A percentile compares a stretch with the other conserved stretches of the same genome.
phyloP scores from a whole-genome alignment of 371 early-diverging fungal genomes.

The Rhizomucor pusillus region DNA sequence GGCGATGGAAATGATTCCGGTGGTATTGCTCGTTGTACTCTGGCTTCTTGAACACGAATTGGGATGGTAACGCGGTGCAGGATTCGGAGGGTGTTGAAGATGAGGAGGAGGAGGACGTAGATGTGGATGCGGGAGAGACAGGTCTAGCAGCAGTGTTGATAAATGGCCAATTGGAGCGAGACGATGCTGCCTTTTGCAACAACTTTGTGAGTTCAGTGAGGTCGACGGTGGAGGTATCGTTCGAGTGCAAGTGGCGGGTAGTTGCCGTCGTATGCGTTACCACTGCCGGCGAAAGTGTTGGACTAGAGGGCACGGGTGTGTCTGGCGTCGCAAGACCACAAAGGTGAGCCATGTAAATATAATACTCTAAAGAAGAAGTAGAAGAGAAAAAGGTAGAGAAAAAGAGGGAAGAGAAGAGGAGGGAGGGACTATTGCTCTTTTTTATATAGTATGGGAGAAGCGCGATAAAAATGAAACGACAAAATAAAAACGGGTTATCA shows the following conservation, averaged over 20 bases:
- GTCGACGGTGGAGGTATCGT: conserved; percentile 25
- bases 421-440: background rate
- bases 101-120: conserved; percentile 14
- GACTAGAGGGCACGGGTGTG: conserved; percentile 39
- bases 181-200: conserved; percentile 22
- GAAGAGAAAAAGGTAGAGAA: background rate
- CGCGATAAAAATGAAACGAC: no score
- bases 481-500: no score
- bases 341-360: conserved; percentile 17
- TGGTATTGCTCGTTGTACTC: conserved; percentile 38
- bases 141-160: conserved; percentile 18
- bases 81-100: conserved; percentile 11
- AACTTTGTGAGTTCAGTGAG: conserved; percentile 33
- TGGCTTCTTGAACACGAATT: conserved; percentile 41
- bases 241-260: conserved; percentile 27
- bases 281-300: conserved; percentile 41
- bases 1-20: conserved; percentile 36
- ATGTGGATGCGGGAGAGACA: conserved; percentile 13
- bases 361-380: background rate
- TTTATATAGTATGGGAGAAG: no score
- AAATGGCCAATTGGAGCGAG: conserved; percentile 10
- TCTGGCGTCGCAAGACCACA: conserved; percentile 37
- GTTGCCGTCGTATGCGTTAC: conserved; percentile 44
- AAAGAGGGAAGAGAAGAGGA: background rate
- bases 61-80: conserved; percentile 22